Percentiles rank a stretch among this genome's conserved stretches.
Evolutionary conservation across 2,329 filamentous ascomycete species (phyloP).

Genomic region (Clonostachys rhizophaga): DNA sequence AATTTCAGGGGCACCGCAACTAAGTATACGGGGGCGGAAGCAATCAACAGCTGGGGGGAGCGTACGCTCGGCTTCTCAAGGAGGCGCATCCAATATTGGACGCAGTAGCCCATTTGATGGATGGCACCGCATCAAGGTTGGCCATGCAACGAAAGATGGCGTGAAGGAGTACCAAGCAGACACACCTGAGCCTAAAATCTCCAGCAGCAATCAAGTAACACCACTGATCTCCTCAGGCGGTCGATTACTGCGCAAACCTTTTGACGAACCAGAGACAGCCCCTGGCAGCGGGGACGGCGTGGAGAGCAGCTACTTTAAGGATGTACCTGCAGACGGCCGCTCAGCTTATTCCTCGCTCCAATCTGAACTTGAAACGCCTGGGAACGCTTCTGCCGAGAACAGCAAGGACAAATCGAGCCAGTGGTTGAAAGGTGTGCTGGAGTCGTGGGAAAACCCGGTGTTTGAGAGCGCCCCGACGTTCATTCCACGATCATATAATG

Average conservation of each 20-base stretch:
- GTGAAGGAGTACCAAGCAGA: background rate
- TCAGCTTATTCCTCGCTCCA: too few relatives aligned
- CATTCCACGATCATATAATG: conserved; percentile 34
- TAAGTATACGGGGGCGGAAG: background rate
- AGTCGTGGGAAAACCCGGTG: conserved; percentile 70
- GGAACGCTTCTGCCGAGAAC: background rate
- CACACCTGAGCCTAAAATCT: background rate
- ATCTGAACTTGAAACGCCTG: background rate
- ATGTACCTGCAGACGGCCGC: background rate
- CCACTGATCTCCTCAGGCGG: conserved; percentile 16
- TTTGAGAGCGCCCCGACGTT: conserved; percentile 49
- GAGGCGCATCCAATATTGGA: background rate
- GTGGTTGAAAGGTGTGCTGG: conserved; percentile 59
- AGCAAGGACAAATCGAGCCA: background rate
- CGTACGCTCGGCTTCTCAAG: too few relatives aligned
- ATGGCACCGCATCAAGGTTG: conserved; percentile 29
- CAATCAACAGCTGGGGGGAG: too few relatives aligned
- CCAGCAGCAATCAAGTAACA: too few relatives aligned
- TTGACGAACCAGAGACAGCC: conserved; percentile 23
- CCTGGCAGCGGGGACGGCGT: background rate
- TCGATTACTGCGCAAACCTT: conserved; percentile 36
- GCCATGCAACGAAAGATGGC: conserved; percentile 4
- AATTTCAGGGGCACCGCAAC: background rate
- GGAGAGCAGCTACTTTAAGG: background rate
- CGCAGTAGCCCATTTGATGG: conserved; percentile 21